Evolutionary conservation across 1,284 basidiomycete genomes (phyloP).

Genomic region (Ganoderma lingzhi): DNA sequence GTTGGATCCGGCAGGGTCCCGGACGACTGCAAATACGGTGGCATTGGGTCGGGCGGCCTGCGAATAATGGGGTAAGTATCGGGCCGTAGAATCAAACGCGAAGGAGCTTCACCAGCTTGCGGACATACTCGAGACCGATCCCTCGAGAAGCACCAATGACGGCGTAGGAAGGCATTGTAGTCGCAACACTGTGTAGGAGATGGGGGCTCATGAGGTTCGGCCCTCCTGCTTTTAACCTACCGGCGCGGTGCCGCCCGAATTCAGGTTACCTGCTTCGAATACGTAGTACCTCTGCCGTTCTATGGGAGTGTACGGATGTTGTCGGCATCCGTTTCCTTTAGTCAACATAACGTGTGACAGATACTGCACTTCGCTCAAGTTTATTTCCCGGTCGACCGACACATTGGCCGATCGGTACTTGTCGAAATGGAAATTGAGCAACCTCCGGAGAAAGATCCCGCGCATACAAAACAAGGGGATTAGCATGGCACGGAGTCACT

Average conservation of each 20-base stretch:
- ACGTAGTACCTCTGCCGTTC: not conserved
- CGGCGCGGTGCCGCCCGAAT: not conserved
- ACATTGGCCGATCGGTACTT: not conserved
- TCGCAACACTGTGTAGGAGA: not conserved
- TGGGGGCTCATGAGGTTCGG: not conserved
- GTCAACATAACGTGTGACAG: not conserved
- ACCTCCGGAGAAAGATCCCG: not conserved
- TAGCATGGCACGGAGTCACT: too few species aligned
- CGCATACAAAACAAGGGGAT: not conserved
- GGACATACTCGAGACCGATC: conserved; percentile 12
- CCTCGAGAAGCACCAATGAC: conserved; percentile 12
- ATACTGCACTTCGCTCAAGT: not conserved
- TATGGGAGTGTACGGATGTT: not conserved
- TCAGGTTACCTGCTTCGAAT: not conserved
- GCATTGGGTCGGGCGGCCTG: not conserved
- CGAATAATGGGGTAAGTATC: not conserved
- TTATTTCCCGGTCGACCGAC: not conserved
- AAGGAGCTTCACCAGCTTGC: not conserved
- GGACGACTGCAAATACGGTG: conserved; percentile 10
- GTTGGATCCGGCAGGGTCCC: conserved; percentile 5
- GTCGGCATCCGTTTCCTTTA: not conserved
- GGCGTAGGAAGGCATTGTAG: conserved; percentile 10
- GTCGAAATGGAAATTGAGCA: not conserved
- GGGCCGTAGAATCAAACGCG: not conserved
- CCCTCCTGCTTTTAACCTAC: not conserved